A percentile compares a stretch with the other conserved stretches of the same genome.
Evolutionary conservation across 257 asterid genomes (phyloP).

Genomic region (Handroanthus guayacan): DNA sequence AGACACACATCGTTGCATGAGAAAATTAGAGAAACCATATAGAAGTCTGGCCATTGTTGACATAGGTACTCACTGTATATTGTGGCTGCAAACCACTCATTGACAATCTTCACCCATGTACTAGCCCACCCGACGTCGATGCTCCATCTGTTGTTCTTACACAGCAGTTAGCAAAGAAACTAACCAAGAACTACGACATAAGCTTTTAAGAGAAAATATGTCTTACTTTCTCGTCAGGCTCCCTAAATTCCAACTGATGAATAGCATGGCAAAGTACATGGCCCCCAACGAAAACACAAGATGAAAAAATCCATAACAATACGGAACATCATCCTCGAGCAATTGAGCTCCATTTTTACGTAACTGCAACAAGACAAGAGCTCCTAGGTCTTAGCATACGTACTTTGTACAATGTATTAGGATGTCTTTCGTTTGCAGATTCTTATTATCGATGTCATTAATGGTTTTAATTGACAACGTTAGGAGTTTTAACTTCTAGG

Average conservation of each 20-base stretch:
- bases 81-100: slow-evolving; percentile 96
- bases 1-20: too few relatives aligned
- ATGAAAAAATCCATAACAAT: slow-evolving; percentile 88
- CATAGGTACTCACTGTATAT: slow-evolving; percentile 63
- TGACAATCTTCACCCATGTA: slow-evolving; percentile 90
- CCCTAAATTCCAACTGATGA: slow-evolving; percentile 92
- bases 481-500: too few relatives aligned
- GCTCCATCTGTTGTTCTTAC: slow-evolving; percentile 68
- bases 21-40: background rate
- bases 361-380: slow-evolving; percentile 51
- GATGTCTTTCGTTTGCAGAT: background rate
- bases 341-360: slow-evolving; percentile 50
- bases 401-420: background rate
- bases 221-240: slow-evolving; percentile 76
- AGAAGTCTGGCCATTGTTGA: background rate
- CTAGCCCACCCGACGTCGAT: slow-evolving; percentile 98
- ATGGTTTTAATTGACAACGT: too few relatives aligned
- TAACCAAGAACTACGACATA: background rate
- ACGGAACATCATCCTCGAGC: slow-evolving; percentile 76
- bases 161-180: background rate
- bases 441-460: background rate
- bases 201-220: background rate
- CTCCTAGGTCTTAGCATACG: background rate
- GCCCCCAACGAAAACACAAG: slow-evolving; percentile 87
- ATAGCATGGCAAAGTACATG: slow-evolving; percentile 93